phyloP scores from a whole-genome alignment of 805 yeast species.

The Wickerhamiella alocasiicola region DNA sequence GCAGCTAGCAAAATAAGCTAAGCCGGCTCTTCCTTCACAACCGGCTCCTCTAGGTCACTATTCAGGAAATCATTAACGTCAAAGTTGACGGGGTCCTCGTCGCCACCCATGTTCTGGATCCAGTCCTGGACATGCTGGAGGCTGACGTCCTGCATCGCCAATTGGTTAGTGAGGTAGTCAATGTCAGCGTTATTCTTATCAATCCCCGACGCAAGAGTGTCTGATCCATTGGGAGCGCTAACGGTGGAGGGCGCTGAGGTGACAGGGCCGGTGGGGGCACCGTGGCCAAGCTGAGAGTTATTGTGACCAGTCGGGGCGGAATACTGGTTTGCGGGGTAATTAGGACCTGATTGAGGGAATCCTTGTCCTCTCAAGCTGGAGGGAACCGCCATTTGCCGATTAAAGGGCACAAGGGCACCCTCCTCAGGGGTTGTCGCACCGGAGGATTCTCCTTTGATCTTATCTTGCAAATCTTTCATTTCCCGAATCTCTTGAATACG shows the following conservation, averaged over 20 bases:
- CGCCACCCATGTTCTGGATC: slow-evolving; percentile 16
- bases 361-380: background rate
- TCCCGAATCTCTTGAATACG: slow-evolving; percentile 19
- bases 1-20: too few species aligned
- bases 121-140: slow-evolving; percentile 26
- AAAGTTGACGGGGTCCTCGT: slow-evolving; percentile 13
- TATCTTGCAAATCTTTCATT: slow-evolving; percentile 21
- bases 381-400: slow-evolving; percentile 3
- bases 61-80: slow-evolving; percentile 21
- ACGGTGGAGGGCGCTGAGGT: background rate
- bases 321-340: background rate
- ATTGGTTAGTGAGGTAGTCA: slow-evolving; percentile 19
- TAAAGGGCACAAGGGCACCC: slow-evolving; percentile 10
- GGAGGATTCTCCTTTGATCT: slow-evolving; percentile 15
- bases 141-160: slow-evolving; percentile 23
- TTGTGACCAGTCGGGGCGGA: background rate
- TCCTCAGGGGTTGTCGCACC: background rate
- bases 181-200: slow-evolving; percentile 14
- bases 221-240: background rate
- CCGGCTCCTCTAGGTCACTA: slow-evolving; percentile 10
- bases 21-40: slow-evolving; percentile 7
- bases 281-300: too few species aligned
- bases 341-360: background rate
- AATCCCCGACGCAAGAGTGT: background rate
- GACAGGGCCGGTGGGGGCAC: background rate